Conservation (phyloP, 139 green algal species). For the Micractinium sp. region DNA sequence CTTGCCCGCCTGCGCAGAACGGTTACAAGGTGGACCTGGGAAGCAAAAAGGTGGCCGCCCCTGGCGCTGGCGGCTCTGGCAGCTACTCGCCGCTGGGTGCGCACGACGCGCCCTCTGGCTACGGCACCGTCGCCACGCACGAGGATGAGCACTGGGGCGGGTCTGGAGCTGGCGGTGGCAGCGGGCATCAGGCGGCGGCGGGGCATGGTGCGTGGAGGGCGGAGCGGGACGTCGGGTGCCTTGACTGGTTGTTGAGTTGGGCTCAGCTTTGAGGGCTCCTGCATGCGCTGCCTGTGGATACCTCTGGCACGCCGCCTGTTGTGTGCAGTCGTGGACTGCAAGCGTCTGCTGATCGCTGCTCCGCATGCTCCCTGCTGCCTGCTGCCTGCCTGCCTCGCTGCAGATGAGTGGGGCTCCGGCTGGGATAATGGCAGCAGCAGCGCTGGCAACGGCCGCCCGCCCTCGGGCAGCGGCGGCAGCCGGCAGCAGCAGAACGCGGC, state of each 20-base stretch:
- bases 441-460: too few species aligned
- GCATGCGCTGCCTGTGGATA: not conserved
- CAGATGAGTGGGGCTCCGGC: conserved; percentile 7
- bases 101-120: not conserved
- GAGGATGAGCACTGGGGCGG: not conserved
- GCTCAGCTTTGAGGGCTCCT: not conserved
- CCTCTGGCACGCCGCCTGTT: not conserved
- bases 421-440: not conserved
- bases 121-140: not conserved
- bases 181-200: not conserved
- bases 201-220: not conserved
- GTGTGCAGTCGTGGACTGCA: not conserved
- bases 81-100: not conserved
- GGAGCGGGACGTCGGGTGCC: too few species aligned
- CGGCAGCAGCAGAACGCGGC: not conserved
- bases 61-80: not conserved
- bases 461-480: conserved; percentile 5
- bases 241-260: too few species aligned
- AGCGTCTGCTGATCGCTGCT: not conserved
- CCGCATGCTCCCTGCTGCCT: not conserved
- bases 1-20: conserved; percentile 17
- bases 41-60: conserved; percentile 26
- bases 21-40: conserved; percentile 64
- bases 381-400: not conserved
- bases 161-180: not conserved